Evolutionary conservation across 2,329 filamentous ascomycete genomes (phyloP), one percentile per base, ranked within the genome.

Genomic region (Colletotrichum sansevieriae): DNA sequence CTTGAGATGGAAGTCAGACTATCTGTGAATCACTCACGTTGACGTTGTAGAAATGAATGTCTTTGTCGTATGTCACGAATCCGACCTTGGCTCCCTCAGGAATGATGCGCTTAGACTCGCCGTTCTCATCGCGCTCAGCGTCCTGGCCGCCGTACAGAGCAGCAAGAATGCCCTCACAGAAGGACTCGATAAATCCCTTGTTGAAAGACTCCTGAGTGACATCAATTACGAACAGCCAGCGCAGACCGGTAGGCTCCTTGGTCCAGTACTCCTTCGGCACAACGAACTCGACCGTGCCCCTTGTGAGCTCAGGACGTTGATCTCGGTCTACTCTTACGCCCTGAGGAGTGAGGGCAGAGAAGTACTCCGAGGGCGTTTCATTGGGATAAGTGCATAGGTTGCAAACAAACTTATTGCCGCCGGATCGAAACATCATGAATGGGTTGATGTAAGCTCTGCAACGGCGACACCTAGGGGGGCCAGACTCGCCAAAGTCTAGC

Each of bases 251-350:
- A 0, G 96, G 96, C 77, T 97, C 92, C 79, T 95, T 96, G 25
- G 94, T 95, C 93, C 95, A 99, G 82, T 99, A 99, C 81, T 99
- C 96, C 82, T 98, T 98, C 15, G 96, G 96, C 13, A 99, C 97
- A 69, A 96, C 86, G 77, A 97, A 99, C 77, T 99, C 96, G 52
- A 98, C 95, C 0, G 96, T 98, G 43, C 96, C 96, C 65, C 93
- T 88, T 75, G 91, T 93, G 74, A 99, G 85, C 81, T 99, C 96
- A 0, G 95, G 95, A 60, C 96, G 88, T 77, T 97, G 92, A 76
- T 95, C 88, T 56, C 96, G 89, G 80, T 99, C 96, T 57, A 97
- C 90, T 65, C 96, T 91, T 47, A 94, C 88, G 18, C 96, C 96
- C 65, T 93, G 91, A 4, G 93, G 93, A 75, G 93, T 95, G 29